These are phyloP conservation scores for Linum tenue DNA, from an alignment of 345 rosid species.

Conservation along the genomic window DNA sequence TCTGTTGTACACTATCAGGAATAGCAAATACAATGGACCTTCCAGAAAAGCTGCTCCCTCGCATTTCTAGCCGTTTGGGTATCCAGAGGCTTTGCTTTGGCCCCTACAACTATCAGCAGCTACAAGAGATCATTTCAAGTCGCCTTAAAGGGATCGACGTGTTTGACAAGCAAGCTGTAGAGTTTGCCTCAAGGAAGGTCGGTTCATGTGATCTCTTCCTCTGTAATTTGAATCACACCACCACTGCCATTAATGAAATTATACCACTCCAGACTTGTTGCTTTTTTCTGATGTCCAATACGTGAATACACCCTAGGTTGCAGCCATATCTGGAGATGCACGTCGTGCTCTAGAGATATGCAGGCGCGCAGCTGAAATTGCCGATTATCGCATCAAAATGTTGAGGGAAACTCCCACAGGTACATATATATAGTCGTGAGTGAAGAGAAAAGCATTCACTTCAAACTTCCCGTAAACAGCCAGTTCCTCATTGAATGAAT, in stretches of 20 bases:
- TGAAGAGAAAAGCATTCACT: slow-evolving; percentile 9
- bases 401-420: slow-evolving; percentile 31
- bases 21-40: slow-evolving; percentile 99
- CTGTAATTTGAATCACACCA: no score
- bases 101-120: slow-evolving; percentile 83
- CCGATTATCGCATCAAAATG: slow-evolving; percentile 56
- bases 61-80: slow-evolving; percentile 94
- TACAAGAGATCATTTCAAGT: slow-evolving; percentile 84
- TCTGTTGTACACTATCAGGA: slow-evolving; percentile 29
- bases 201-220: slow-evolving; percentile 1
- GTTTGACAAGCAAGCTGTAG: slow-evolving; percentile 87
- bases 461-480: neutral
- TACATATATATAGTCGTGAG: slow-evolving; percentile 12
- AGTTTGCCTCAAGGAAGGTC: slow-evolving; percentile 92
- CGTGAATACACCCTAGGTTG: slow-evolving; percentile 37
- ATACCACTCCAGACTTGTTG: no score
- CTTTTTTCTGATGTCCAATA: no score
- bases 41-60: slow-evolving; percentile 95
- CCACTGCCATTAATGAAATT: no score
- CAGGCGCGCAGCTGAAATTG: slow-evolving; percentile 91
- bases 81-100: slow-evolving; percentile 94
- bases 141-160: slow-evolving; percentile 72
- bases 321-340: slow-evolving; percentile 97
- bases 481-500: slow-evolving; percentile 11
- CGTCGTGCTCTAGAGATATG: slow-evolving; percentile 95